Base-by-base conservation (phyloP, 2,329 filamentous ascomycete species). In the Fusarium sp. region DNA sequence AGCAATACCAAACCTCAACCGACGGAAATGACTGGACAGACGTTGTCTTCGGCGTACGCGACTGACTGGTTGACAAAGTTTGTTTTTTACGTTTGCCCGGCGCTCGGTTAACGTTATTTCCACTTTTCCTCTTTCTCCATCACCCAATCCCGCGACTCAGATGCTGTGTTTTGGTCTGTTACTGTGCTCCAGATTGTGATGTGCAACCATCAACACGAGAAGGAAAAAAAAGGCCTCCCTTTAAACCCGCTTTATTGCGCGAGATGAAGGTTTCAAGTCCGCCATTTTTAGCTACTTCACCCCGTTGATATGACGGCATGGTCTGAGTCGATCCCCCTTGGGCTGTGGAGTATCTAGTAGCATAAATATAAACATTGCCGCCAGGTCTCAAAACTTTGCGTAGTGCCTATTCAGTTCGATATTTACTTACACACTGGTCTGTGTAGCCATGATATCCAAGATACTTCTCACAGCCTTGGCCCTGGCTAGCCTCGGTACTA, bases 401-500 rank as follows among this genome's bases (percentile, higher is more conserved):
- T 13, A 30, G 28, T 53, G 37, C 22, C 17, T 26, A 14, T 41
- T 47, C 26, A 37, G 33, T 28, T 53, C 30, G 55, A 45, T 58
- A 30, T 30, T 30, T 26, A 26, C 26, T 30, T 28, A 6, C 57
- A 62, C 58, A 41, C 52, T 35, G 33, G 50, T 14, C 15, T 35
- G 26, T 20, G 26, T 48, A 55, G 65, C 14, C 26, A 74, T 74
- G 72, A 49, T 65, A 30, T 37, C 62, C 13, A 58, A 28, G 40
- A 50, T 33, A 45, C 43, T 70, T 1, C 20, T 70, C 14, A 57
- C 63, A 10, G 33, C 56, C 22, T 41, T 74, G 55, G 71, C 71
- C 41, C 56, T 78, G 54, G 71, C 70, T 20, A 56, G 70, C 52
- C 59, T 77, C 26, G 62, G 68, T 7, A 56, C 66, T 11, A 65